These are phyloP conservation scores for Adansonia gregorii DNA, from an alignment of 441 rosid genomes.

Conservation along the genomic window DNA sequence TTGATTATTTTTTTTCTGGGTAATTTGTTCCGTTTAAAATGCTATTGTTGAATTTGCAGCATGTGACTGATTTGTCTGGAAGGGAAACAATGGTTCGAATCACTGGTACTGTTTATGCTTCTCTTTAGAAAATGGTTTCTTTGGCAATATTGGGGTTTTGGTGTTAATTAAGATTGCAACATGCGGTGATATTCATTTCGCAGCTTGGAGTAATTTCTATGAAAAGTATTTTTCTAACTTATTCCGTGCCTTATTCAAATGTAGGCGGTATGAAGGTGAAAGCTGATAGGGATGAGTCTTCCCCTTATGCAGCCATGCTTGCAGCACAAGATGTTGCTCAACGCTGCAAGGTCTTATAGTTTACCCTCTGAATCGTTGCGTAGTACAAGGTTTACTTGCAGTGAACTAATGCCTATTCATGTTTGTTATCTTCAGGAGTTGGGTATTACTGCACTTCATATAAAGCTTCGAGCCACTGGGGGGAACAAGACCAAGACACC, in stretches of 20 bases:
- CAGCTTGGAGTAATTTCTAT: neutral
- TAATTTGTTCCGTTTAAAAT: neutral
- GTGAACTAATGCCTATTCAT: neutral
- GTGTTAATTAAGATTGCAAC: neutral
- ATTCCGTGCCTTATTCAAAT: neutral
- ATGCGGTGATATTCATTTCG: neutral
- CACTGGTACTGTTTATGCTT: neutral
- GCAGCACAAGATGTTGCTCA: slow-evolving; percentile 9
- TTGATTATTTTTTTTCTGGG: neutral
- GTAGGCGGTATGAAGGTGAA: slow-evolving; percentile 6
- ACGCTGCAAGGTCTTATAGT: neutral
- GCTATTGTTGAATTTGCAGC: neutral
- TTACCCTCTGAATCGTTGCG: neutral
- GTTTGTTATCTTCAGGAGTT: slow-evolving; percentile 46
- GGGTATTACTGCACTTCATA: slow-evolving; percentile 70
- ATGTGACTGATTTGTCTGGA: slow-evolving; percentile 10
- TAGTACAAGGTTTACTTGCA: neutral
- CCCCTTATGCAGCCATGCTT: slow-evolving; percentile 11
- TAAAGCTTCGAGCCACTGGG: slow-evolving; percentile 72
- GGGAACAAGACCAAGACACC: slow-evolving; percentile 81
- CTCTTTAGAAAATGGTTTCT: neutral
- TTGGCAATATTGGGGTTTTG: neutral
- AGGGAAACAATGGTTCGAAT: slow-evolving; percentile 10
- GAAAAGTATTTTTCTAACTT: neutral
- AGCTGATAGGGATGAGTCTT: slow-evolving; percentile 4